These are phyloP conservation scores for Boletellus sp. DNA, from an alignment of 1,284 basidiomycete species.

Conservation along the genomic window DNA sequence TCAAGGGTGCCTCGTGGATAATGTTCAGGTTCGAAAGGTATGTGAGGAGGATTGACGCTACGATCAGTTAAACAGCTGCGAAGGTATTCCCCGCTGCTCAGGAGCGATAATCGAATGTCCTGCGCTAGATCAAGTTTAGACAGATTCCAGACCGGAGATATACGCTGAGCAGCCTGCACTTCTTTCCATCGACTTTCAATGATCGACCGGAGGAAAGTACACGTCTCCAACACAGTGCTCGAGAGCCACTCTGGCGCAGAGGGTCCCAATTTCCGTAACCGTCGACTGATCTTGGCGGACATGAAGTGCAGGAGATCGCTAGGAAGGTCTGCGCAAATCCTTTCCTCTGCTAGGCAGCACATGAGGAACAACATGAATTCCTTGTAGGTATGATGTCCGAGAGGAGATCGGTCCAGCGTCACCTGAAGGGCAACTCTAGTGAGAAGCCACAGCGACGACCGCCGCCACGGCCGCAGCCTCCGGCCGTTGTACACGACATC, in stretches of 20 bases:
- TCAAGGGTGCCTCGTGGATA: slow-evolving; percentile 7
- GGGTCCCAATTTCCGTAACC: slow-evolving; percentile 30
- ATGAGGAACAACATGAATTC: slow-evolving; percentile 43
- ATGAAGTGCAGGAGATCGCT: slow-evolving; percentile 30
- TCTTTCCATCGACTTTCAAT: slow-evolving; percentile 12
- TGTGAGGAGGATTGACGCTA: neutral
- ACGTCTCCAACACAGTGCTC: neutral
- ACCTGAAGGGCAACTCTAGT: slow-evolving; percentile 40
- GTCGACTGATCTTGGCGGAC: too few relatives aligned
- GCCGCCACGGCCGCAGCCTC: slow-evolving; percentile 32
- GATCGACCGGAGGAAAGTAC: neutral
- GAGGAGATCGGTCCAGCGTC: slow-evolving; percentile 25
- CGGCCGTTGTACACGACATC: slow-evolving; percentile 25
- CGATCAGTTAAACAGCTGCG: neutral
- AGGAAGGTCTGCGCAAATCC: slow-evolving; percentile 14
- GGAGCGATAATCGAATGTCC: slow-evolving; percentile 33
- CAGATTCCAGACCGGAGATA: slow-evolving; percentile 22
- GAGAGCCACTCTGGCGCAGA: slow-evolving; percentile 9
- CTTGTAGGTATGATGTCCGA: slow-evolving; percentile 39
- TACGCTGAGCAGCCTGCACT: slow-evolving; percentile 10
- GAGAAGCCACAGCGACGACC: slow-evolving; percentile 38
- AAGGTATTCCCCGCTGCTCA: slow-evolving; percentile 24
- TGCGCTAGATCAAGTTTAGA: slow-evolving; percentile 19
- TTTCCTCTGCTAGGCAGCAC: slow-evolving; percentile 26
- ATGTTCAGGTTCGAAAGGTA: slow-evolving; percentile 10